Percentiles rank a stretch among this genome's conserved stretches.
Evolutionary conservation across 495 filamentous ascomycete genomes (phyloP).

Genomic region (Gamarada debralockiae): DNA sequence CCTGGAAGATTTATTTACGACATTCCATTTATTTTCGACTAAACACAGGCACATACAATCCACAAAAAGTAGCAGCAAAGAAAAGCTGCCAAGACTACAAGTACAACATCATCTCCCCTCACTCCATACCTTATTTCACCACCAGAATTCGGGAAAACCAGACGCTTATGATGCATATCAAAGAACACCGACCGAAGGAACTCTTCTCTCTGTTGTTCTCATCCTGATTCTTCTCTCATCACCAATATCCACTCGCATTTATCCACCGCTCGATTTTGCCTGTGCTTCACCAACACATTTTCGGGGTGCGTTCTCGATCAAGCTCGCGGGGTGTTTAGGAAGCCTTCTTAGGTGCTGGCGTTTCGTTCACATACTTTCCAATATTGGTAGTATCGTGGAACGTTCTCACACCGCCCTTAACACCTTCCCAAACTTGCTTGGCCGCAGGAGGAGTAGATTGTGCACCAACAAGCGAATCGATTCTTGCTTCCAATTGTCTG

Average conservation of each 20-base stretch:
- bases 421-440: conserved; percentile 74
- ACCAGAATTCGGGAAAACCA: no score
- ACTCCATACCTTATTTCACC: no score
- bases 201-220: not conserved
- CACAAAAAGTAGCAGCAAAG: no score
- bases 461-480: conserved; percentile 77
- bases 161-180: no score
- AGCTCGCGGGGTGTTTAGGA: conserved; percentile 9
- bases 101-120: no score
- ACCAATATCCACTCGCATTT: not conserved
- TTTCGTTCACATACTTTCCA: conserved; percentile 20
- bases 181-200: no score
- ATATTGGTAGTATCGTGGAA: conserved; percentile 74
- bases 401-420: conserved; percentile 70
- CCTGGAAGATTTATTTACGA: no score
- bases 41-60: no score
- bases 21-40: no score
- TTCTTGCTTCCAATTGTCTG: conserved; percentile 62
- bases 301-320: not conserved
- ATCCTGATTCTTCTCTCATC: not conserved
- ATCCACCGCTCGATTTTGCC: not conserved
- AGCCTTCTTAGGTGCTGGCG: conserved; percentile 24
- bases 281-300: conserved; percentile 15
- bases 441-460: conserved; percentile 83
- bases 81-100: no score